A percentile compares a stretch with the other conserved stretches of the same genome.
These are phyloP conservation scores for Gastrolobium villosum DNA, from an alignment of 306 rosid genomes.

Conservation along the genomic window DNA sequence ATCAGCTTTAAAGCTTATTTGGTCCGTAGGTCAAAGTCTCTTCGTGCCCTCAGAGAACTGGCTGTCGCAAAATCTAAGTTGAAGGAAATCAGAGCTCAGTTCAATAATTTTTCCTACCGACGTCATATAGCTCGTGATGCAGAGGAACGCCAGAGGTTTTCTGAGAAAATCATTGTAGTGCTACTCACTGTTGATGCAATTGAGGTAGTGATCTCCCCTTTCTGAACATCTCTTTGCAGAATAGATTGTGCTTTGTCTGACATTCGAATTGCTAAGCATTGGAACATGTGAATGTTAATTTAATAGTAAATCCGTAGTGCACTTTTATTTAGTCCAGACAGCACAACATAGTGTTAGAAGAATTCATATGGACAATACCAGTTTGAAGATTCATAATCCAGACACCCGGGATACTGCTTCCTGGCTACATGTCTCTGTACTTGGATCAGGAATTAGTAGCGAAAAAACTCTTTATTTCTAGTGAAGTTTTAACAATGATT, in stretches of 20 bases:
- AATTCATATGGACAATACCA: conserved; percentile 15
- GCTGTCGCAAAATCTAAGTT: conserved; percentile 85
- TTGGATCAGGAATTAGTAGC: conserved; percentile 30
- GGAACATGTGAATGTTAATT: background rate
- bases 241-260: background rate
- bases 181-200: conserved; percentile 92
- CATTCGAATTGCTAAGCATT: conserved; percentile 11
- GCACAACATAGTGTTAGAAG: background rate
- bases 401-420: conserved; percentile 5
- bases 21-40: conserved; percentile 82
- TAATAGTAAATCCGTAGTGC: background rate
- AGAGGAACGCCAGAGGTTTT: conserved; percentile 80
- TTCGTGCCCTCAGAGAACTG: conserved; percentile 85
- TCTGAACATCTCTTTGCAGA: background rate
- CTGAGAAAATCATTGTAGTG: conserved; percentile 88
- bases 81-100: conserved; percentile 80
- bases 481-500: background rate
- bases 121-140: conserved; percentile 69
- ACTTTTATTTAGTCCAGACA: background rate
- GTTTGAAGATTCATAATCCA: conserved; percentile 16
- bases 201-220: conserved; percentile 62
- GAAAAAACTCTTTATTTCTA: background rate
- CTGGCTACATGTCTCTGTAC: background rate
- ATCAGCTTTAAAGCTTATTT: conserved; percentile 75
- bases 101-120: conserved; percentile 78